Conservation (phyloP, 1,284 basidiomycete species). For the Malassezia caprae region DNA sequence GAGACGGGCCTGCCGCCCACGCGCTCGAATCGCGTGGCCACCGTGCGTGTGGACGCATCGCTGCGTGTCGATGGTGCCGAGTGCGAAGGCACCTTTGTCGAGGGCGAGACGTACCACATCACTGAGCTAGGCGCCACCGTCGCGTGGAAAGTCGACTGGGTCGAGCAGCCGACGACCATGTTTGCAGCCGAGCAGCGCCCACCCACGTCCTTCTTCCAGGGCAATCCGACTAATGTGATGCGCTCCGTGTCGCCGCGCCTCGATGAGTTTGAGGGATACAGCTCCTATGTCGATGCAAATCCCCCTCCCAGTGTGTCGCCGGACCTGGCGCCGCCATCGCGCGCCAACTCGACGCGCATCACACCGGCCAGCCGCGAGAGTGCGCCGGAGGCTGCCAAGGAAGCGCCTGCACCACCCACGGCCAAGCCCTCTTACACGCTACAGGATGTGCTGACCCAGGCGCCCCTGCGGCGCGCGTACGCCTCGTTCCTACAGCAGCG, state of each 20-base stretch:
- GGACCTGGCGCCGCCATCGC: not conserved
- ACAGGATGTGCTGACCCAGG: not conserved
- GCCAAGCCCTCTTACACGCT: not conserved
- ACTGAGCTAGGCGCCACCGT: conserved; percentile 13
- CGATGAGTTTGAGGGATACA: conserved; percentile 10
- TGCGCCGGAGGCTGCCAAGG: not conserved
- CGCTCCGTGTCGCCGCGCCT: conserved; percentile 9
- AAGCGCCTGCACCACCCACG: not conserved
- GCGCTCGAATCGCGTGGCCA: conserved; percentile 8
- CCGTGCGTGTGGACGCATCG: conserved; percentile 11
- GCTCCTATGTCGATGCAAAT: conserved; percentile 3
- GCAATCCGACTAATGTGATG: conserved; percentile 2
- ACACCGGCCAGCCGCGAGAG: not conserved
- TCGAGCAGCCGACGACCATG: conserved; percentile 1
- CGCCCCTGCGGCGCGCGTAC: conserved; percentile 4
- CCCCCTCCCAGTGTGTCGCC: not conserved
- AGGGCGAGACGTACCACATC: conserved; percentile 14
- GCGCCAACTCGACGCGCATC: not conserved
- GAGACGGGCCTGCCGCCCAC: not conserved
- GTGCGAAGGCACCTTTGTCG: conserved; percentile 13
- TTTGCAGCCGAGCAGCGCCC: conserved; percentile 4
- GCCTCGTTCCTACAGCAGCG: not conserved
- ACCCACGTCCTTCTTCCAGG: conserved; percentile 14
- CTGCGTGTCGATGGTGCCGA: conserved; percentile 2
- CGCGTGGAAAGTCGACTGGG: conserved; percentile 18